Base-by-base conservation (phyloP, 306 rosid genomes). In the Cucumis cinereus region DNA sequence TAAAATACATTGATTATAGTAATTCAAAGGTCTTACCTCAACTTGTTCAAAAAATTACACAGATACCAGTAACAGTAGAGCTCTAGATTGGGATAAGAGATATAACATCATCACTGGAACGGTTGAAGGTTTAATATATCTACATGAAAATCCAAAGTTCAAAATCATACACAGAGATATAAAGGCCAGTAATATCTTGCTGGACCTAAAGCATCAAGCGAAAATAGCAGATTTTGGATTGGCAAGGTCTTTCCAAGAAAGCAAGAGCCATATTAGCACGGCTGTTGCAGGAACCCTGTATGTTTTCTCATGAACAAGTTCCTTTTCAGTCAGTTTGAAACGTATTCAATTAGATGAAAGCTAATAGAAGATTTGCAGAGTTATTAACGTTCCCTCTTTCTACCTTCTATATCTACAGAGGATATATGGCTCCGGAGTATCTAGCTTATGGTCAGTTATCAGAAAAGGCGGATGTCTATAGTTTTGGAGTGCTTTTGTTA, bases 371-470 rank as follows among this genome's bases (percentile, higher is more conserved):
- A 52, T 52, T 11, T 72, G 11, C 13, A 72, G 40, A 50, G 61
- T 16, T 41, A 50, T 10, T 72, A 52, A 72, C 28, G n/a, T 72
- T 50, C 61, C 22, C 57, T 47, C 57, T 36, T 71, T 20, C 41
- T 35, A 52, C 49, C 61, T 72, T 2, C 3, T 75, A 82, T 38
- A 63, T 68, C 62, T 71, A 66, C 79, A 92, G 99, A 80, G 96
- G 99, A 53, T 90, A 94, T 52, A 92, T 94, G 93, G 96, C 99
- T 83, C 99, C 97, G 1, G 99, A 94, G 82, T 94, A 91, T 85
- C 84, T 94, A 82, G 99, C 95, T 49, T 97, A 87, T 78, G 97
- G 99, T 59, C 95, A 90, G 73, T 85, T 91, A 77, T 91, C 99
- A 61, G 99, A 91, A 55, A 94, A 92, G 75, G 96, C 82, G 7